Percentiles rank a stretch among this genome's conserved stretches.
phyloP scores from a whole-genome alignment of 768 basidiomycete genomes.

The Suillus sp. region DNA sequence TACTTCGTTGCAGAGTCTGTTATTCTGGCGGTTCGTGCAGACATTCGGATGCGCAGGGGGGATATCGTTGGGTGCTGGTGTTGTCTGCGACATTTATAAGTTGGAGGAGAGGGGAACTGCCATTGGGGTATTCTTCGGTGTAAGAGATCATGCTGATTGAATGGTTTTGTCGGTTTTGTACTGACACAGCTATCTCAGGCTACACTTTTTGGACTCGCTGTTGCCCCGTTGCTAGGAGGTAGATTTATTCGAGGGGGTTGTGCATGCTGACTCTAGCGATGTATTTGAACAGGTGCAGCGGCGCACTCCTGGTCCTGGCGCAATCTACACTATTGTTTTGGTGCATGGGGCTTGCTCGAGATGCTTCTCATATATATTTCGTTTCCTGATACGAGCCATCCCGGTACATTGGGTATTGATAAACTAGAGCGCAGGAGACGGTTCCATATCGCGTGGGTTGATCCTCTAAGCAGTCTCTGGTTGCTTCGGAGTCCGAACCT shows the following conservation, averaged over 20 bases:
- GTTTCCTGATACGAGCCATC: constrained; percentile 39
- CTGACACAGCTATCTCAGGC: constrained; percentile 22
- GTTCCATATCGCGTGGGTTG: constrained; percentile 26
- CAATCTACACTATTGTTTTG: constrained; percentile 47
- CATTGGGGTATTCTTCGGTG: no score
- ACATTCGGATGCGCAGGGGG: no score
- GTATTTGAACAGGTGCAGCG: constrained; percentile 36
- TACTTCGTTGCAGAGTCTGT: no score
- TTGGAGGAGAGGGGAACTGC: no score
- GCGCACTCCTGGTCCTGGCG: constrained; percentile 64
- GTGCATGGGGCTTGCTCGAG: constrained; percentile 39
- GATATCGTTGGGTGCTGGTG: no score
- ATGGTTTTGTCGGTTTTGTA: not conserved
- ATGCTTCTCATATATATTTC: constrained; percentile 26
- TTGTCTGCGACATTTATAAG: no score
- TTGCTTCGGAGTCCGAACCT: constrained; percentile 34
- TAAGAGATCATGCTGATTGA: not conserved
- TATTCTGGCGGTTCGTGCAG: no score
- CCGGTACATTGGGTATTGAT: constrained; percentile 32
- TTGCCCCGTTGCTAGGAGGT: no score
- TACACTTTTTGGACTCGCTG: no score
- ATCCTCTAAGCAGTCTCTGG: constrained; percentile 34
- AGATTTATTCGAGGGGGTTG: no score
- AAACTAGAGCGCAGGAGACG: constrained; percentile 18
- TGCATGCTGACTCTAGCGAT: no score